phyloP scores from a whole-genome alignment of 306 rosid genomes.

The Pachyrhizus erosus region DNA sequence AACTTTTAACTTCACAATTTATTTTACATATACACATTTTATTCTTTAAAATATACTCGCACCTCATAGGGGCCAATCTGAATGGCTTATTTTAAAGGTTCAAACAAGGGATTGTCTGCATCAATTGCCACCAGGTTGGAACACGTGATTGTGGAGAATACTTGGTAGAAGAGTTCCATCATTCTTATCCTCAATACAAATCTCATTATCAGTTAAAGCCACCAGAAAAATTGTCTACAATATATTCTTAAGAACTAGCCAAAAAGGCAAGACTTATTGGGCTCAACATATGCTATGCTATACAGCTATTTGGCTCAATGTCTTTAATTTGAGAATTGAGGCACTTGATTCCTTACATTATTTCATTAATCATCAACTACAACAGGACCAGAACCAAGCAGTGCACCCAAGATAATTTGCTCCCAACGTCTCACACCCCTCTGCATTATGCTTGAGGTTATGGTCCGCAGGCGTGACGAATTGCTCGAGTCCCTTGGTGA shows the following conservation, averaged over 20 bases:
- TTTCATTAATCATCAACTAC: slow-evolving; percentile 14
- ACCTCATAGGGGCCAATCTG: background rate
- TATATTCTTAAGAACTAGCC: background rate
- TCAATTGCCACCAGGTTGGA: background rate
- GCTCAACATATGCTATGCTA: slow-evolving; percentile 7
- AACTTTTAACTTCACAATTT: too few relatives aligned
- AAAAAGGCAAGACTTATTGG: background rate
- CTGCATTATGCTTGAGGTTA: slow-evolving; percentile 45
- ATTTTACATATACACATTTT: background rate
- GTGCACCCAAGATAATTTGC: slow-evolving; percentile 36
- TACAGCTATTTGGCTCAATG: background rate
- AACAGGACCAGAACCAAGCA: slow-evolving; percentile 37
- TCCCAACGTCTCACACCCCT: slow-evolving; percentile 47
- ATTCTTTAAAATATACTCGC: background rate
- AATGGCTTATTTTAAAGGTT: background rate
- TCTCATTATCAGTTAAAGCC: background rate
- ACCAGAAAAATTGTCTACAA: background rate
- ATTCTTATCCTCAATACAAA: background rate
- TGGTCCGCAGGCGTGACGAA: slow-evolving; percentile 37
- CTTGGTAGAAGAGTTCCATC: background rate
- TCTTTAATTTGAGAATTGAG: background rate
- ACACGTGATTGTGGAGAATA: background rate
- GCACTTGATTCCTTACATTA: background rate
- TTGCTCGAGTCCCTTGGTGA: slow-evolving; percentile 29
- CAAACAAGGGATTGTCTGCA: background rate